These are phyloP conservation scores for Phytopythium aichiense DNA, from an alignment of 352 stramenopile species.

Conservation along the genomic window DNA sequence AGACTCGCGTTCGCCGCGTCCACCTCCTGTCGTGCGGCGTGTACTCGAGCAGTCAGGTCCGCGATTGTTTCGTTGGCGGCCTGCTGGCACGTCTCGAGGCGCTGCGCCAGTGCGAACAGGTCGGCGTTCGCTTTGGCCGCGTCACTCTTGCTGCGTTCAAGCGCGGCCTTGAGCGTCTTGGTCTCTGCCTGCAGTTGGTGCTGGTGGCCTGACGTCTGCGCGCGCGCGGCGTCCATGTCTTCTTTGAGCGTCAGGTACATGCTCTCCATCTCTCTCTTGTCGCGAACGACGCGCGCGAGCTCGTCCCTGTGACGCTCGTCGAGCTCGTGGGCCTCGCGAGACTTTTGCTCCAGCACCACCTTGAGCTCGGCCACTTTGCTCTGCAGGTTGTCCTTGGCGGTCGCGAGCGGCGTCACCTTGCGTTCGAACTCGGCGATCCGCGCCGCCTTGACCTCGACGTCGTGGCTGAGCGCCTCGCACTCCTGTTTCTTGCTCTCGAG, in stretches of 20 bases:
- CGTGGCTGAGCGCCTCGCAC: conserved; percentile 43
- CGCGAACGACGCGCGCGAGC: conserved; percentile 30
- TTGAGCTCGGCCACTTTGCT: conserved; percentile 54
- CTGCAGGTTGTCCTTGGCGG: conserved; percentile 52
- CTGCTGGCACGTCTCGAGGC: conserved; percentile 46
- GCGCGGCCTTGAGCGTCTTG: conserved; percentile 35
- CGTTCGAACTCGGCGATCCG: conserved; percentile 54
- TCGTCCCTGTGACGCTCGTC: conserved; percentile 56
- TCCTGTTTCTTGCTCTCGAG: conserved; percentile 67
- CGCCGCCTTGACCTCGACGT: conserved; percentile 41
- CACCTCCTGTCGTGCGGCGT: conserved; percentile 52
- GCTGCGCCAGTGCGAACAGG: conserved; percentile 36
- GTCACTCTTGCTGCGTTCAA: conserved; percentile 63
- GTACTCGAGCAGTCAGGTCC: conserved; percentile 41
- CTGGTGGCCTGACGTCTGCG: conserved; percentile 32
- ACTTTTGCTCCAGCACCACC: conserved; percentile 44
- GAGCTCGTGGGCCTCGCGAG: conserved; percentile 38
- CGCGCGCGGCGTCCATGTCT: conserved; percentile 37
- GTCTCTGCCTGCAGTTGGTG: conserved; percentile 45
- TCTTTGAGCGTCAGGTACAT: conserved; percentile 43
- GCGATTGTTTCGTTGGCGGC: conserved; percentile 61
- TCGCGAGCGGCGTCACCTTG: conserved; percentile 43
- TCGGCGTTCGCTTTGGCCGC: conserved; percentile 36
- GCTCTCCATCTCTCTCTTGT: conserved; percentile 58
- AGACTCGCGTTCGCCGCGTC: conserved; percentile 31